Conservation (phyloP, 129 eudicot genomes). For the Calendula officinalis region DNA sequence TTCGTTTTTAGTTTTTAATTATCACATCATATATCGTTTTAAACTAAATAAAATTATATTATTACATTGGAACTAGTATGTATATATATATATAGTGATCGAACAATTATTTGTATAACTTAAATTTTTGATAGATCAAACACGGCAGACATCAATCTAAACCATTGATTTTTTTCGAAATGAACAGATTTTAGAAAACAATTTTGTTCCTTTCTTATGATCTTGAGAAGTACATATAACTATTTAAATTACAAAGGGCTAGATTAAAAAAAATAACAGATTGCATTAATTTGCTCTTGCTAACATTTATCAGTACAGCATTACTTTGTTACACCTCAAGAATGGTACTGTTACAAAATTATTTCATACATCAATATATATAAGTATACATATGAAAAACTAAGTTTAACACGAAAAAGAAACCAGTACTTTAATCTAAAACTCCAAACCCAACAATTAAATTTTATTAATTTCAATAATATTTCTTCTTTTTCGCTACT, state of each 20-base stretch:
- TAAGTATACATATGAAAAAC: slow-evolving; percentile 21
- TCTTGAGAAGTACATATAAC: not conserved
- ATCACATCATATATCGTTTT: too few species aligned
- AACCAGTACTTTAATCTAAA: slow-evolving; percentile 23
- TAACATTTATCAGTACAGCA: slow-evolving; percentile 23
- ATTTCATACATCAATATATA: slow-evolving; percentile 25
- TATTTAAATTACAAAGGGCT: not conserved
- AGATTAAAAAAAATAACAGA: not conserved
- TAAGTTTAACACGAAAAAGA: slow-evolving; percentile 15
- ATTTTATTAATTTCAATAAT: slow-evolving; percentile 1
- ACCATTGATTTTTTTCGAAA: too few species aligned
- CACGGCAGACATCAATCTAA: too few species aligned
- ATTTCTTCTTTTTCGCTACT: slow-evolving; percentile 3
- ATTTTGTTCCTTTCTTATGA: not conserved
- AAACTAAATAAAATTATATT: too few species aligned
- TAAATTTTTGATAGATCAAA: too few species aligned
- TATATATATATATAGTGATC: too few species aligned
- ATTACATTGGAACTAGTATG: too few species aligned
- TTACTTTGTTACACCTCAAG: slow-evolving; percentile 26
- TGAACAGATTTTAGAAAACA: too few species aligned
- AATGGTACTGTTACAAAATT: slow-evolving; percentile 18
- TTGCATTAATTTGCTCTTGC: slow-evolving; percentile 11
- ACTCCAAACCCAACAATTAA: slow-evolving; percentile 9
- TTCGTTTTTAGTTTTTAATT: too few species aligned
- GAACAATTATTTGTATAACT: too few species aligned